A percentile compares a stretch with the other conserved stretches of the same genome.
phyloP scores from a whole-genome alignment of 768 basidiomycete genomes.

The Chalciporus pseudorubinellus region DNA sequence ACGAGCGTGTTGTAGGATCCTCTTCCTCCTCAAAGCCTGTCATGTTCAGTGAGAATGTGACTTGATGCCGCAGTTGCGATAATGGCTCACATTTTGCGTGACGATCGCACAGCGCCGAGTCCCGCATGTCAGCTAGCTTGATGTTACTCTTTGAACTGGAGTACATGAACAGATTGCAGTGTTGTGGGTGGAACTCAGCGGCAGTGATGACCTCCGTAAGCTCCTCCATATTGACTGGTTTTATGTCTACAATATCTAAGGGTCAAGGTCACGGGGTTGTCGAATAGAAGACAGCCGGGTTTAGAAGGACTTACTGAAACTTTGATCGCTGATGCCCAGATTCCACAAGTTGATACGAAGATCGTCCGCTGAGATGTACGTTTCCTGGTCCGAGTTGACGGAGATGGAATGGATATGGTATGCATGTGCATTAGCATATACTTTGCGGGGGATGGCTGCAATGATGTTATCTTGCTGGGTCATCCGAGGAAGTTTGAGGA shows the following conservation, averaged over 20 bases:
- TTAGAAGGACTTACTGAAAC: constrained; percentile 77
- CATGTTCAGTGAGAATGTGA: constrained; percentile 12
- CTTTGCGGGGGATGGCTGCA: constrained; percentile 96
- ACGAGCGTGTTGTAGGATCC: constrained; percentile 94
- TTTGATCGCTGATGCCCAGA: constrained; percentile 96
- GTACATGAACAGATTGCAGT: constrained; percentile 99
- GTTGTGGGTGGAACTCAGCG: constrained; percentile 95
- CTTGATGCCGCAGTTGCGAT: constrained; percentile 29
- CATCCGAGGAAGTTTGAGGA: constrained; percentile 88
- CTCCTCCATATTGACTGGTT: constrained; percentile 99
- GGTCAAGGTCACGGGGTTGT: constrained; percentile 1
- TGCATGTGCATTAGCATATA: constrained; percentile 98
- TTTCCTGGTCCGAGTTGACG: constrained; percentile 99
- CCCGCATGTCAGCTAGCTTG: constrained; percentile 99
- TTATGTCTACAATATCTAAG: constrained; percentile 98
- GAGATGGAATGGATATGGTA: constrained; percentile 99
- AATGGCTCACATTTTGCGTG: constrained; percentile 80
- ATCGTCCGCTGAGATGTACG: constrained; percentile 99
- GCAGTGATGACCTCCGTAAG: constrained; percentile 99
- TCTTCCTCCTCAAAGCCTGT: constrained; percentile 98
- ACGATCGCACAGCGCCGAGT: constrained; percentile 92
- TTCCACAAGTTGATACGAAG: constrained; percentile 98
- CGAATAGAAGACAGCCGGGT: constrained; percentile 1
- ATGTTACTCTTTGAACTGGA: constrained; percentile 99
- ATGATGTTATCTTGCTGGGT: constrained; percentile 95